Conservation (phyloP, 2,329 filamentous ascomycete species). For the Didymellaceae sp. region DNA sequence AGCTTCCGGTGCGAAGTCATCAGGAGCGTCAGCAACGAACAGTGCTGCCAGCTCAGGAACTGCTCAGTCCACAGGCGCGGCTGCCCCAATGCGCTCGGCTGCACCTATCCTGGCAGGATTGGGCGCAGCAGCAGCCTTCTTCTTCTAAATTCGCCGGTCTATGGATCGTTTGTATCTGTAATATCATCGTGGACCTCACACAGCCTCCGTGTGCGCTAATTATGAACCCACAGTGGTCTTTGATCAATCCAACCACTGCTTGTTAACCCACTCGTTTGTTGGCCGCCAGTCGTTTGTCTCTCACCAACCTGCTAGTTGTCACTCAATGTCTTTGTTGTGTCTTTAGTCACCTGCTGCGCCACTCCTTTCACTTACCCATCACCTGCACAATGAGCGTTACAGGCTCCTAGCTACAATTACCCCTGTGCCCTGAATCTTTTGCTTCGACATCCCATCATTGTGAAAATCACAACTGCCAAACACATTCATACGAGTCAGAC, state of each 20-base stretch:
- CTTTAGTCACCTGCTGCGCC: neutral
- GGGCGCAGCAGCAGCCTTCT: slow-evolving; percentile 37
- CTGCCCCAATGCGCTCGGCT: slow-evolving; percentile 26
- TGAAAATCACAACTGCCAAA: no score
- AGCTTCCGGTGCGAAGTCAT: neutral
- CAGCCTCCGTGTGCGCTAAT: no score
- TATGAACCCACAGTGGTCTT: no score
- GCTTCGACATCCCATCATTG: no score
- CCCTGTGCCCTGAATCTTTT: no score
- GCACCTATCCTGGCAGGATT: slow-evolving; percentile 37
- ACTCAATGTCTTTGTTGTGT: slow-evolving; percentile 5
- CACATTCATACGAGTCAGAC: no score
- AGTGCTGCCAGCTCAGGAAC: slow-evolving; percentile 3
- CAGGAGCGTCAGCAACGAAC: no score
- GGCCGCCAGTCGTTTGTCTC: neutral
- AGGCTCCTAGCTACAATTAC: no score
- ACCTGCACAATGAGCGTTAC: no score
- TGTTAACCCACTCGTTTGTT: neutral
- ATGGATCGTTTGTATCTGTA: neutral
- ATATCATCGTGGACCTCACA: no score
- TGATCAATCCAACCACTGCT: no score
- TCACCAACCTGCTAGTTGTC: neutral
- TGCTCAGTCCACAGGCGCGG: slow-evolving; percentile 23
- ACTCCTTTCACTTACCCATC: neutral
- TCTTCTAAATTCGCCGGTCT: slow-evolving; percentile 20